A percentile compares a stretch with the other conserved stretches of the same genome.
These are phyloP conservation scores for Exsudoporus floridanus DNA, from an alignment of 1,284 basidiomycete species.

Conservation along the genomic window DNA sequence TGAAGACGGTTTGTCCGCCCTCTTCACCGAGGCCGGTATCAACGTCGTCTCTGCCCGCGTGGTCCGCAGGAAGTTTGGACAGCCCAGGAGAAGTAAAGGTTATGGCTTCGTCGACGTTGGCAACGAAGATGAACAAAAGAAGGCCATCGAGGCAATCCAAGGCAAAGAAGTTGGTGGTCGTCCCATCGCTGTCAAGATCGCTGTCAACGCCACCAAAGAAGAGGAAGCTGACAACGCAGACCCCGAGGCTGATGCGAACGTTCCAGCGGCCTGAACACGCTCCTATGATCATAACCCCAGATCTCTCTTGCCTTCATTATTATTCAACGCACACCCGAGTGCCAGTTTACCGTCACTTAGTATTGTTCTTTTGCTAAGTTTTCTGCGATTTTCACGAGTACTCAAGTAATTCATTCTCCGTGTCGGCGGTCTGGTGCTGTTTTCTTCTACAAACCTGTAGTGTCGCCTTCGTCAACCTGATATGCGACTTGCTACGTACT, in stretches of 20 bases:
- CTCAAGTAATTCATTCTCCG: constrained; percentile 34
- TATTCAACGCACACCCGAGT: constrained; percentile 31
- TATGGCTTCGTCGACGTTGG: constrained; percentile 94
- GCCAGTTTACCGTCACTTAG: constrained; percentile 35
- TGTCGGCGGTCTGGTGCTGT: constrained; percentile 51
- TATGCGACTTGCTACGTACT: constrained; percentile 36
- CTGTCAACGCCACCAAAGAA: constrained; percentile 64
- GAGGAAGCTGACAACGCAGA: constrained; percentile 37
- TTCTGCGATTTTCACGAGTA: constrained; percentile 38
- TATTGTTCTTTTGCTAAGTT: constrained; percentile 35
- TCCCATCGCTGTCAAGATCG: constrained; percentile 84
- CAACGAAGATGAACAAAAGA: constrained; percentile 78
- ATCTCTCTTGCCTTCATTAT: constrained; percentile 31
- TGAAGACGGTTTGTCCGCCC: constrained; percentile 69
- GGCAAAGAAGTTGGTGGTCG: constrained; percentile 82
- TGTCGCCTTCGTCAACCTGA: constrained; percentile 39
- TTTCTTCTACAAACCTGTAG: constrained; percentile 41
- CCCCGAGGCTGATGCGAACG: constrained; percentile 12
- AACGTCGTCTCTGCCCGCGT: constrained; percentile 81
- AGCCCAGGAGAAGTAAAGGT: constrained; percentile 83
- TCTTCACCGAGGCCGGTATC: constrained; percentile 85
- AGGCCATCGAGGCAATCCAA: constrained; percentile 78
- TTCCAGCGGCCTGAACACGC: constrained; percentile 19
- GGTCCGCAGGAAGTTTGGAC: constrained; percentile 79
- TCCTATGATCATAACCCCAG: constrained; percentile 17